Evolutionary conservation across 306 rosid genomes (phyloP).

Genomic region (Fragaria ananassa): DNA sequence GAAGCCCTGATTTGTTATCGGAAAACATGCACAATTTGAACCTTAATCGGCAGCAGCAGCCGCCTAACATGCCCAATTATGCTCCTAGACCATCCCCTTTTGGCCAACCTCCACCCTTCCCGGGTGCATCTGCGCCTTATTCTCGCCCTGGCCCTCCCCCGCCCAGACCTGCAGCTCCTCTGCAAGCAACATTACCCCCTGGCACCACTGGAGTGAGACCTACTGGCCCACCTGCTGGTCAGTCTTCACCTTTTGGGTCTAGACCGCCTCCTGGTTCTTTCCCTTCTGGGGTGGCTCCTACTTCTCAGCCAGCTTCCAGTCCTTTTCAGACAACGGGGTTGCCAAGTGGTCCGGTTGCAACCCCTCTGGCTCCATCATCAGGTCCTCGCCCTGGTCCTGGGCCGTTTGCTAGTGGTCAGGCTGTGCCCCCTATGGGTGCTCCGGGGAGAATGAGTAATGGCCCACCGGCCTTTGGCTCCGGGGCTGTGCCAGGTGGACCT

Average conservation of each 20-base stretch:
- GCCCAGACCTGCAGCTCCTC: constrained; percentile 46
- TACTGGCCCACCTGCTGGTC: constrained; percentile 46
- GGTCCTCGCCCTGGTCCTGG: constrained; percentile 51
- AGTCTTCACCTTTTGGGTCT: constrained; percentile 36
- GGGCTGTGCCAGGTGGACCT: constrained; percentile 47
- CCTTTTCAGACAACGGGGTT: constrained; percentile 37
- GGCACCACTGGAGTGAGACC: constrained; percentile 31
- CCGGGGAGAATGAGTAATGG: constrained; percentile 68
- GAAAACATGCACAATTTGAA: constrained; percentile 68
- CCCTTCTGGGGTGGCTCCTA: constrained; percentile 37
- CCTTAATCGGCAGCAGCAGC: constrained; percentile 47
- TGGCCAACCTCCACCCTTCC: constrained; percentile 58
- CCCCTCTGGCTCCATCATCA: constrained; percentile 17
- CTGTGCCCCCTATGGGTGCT: constrained; percentile 33
- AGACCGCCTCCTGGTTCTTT: constrained; percentile 55
- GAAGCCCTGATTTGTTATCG: constrained; percentile 48
- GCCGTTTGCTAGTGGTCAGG: constrained; percentile 39
- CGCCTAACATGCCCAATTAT: constrained; percentile 58
- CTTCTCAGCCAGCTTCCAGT: constrained; percentile 41
- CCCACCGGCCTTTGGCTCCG: constrained; percentile 56
- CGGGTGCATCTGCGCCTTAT: constrained; percentile 42
- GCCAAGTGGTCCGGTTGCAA: constrained; percentile 37
- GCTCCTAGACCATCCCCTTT: constrained; percentile 71
- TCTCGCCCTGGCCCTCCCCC: constrained; percentile 81
- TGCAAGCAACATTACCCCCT: constrained; percentile 41